Conservation (phyloP, 441 rosid species). For the Hypseocharis bilobata region DNA sequence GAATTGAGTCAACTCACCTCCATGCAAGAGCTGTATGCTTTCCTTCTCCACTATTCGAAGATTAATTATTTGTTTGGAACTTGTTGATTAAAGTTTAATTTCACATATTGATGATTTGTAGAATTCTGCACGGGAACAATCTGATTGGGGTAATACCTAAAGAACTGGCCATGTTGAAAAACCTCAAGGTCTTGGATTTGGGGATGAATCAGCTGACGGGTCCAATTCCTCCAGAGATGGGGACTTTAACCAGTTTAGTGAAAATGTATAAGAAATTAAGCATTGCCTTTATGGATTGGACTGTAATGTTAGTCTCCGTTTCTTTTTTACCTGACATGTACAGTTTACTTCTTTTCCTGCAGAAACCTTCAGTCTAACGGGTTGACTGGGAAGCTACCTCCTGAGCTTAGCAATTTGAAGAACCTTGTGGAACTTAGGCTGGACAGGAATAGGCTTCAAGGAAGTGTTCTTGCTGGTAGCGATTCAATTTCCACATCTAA, state of each 20-base stretch:
- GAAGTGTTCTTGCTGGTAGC: conserved; percentile 52
- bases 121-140: conserved; percentile 59
- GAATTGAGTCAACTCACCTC: conserved; percentile 60
- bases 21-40: conserved; percentile 66
- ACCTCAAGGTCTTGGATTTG: conserved; percentile 72
- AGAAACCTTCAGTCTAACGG: conserved; percentile 91
- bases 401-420: conserved; percentile 64
- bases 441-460: conserved; percentile 76
- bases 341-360: conserved; percentile 22
- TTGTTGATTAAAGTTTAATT: conserved; percentile 14
- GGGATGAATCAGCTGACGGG: conserved; percentile 75
- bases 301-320: conserved; percentile 2
- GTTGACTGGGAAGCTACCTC: conserved; percentile 62
- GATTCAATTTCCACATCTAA: conserved; percentile 31
- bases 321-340: conserved; percentile 13
- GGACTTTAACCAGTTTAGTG: conserved; percentile 41
- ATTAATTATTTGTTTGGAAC: background rate
- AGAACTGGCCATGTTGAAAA: conserved; percentile 67
- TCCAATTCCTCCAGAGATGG: conserved; percentile 74
- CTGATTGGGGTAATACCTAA: conserved; percentile 72
- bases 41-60: background rate
- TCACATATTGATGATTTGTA: conserved; percentile 33
- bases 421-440: conserved; percentile 61
- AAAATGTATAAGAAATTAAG: conserved; percentile 38
- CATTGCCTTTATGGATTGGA: background rate